These are phyloP conservation scores for Colletotrichum tropicale DNA, from an alignment of 2,329 filamentous ascomycete genomes.

Conservation along the genomic window DNA sequence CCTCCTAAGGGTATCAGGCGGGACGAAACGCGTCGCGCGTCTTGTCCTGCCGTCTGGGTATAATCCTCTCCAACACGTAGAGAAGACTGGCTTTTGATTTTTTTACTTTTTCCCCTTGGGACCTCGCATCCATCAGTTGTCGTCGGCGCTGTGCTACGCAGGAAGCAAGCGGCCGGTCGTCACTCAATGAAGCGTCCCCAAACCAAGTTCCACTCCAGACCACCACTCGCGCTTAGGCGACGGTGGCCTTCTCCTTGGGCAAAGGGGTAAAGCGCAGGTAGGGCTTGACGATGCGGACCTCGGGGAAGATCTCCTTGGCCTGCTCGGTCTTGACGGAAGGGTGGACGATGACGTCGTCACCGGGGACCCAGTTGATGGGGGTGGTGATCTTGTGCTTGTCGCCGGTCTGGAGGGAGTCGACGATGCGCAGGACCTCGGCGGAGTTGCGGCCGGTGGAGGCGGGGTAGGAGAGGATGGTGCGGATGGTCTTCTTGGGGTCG, in stretches of 20 bases:
- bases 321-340: slow-evolving; percentile 82
- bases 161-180: neutral
- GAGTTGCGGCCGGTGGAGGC: slow-evolving; percentile 88
- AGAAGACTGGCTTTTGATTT: neutral
- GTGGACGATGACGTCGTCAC: slow-evolving; percentile 92
- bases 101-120: neutral
- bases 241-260: slow-evolving; percentile 55
- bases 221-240: slow-evolving; percentile 28
- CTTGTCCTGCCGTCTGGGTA: neutral
- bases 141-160: neutral
- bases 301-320: slow-evolving; percentile 86
- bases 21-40: neutral
- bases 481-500: slow-evolving; percentile 91
- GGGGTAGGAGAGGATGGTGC: slow-evolving; percentile 90
- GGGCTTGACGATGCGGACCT: slow-evolving; percentile 71
- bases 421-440: slow-evolving; percentile 76
- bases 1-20: neutral
- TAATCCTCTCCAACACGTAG: neutral
- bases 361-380: slow-evolving; percentile 88
- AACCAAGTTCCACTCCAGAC: slow-evolving; percentile 7
- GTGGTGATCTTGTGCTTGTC: slow-evolving; percentile 90
- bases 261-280: slow-evolving; percentile 77
- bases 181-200: slow-evolving; percentile 11
- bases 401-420: slow-evolving; percentile 81
- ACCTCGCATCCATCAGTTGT: neutral